Percentiles rank a stretch among this genome's conserved stretches.
Evolutionary conservation across 2,329 filamentous ascomycete species (phyloP).

Genomic region (Colletotrichum sp.): DNA sequence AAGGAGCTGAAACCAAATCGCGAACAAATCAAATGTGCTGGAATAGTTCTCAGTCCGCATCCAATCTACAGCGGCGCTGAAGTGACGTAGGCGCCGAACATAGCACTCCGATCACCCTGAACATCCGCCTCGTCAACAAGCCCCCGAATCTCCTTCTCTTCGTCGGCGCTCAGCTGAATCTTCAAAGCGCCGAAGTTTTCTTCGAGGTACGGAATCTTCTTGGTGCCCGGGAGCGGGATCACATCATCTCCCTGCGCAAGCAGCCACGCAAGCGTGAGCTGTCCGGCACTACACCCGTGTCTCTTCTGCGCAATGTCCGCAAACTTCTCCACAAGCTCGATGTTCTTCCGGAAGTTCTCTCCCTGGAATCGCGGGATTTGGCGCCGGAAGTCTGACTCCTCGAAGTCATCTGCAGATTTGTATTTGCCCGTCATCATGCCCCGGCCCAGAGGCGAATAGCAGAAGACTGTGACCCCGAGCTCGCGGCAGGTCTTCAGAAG

Average conservation of each 20-base stretch:
- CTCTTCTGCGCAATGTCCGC: slow-evolving; percentile 47
- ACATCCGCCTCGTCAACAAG: slow-evolving; percentile 30
- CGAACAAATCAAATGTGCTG: accelerated
- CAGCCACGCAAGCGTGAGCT: slow-evolving; percentile 69
- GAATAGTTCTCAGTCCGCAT: background rate
- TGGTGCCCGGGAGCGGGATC: slow-evolving; percentile 62
- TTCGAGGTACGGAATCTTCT: slow-evolving; percentile 49
- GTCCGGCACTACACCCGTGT: slow-evolving; percentile 59
- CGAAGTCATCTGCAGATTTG: slow-evolving; percentile 49
- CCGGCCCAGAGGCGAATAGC: slow-evolving; percentile 64
- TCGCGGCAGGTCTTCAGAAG: slow-evolving; percentile 61
- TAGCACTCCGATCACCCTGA: slow-evolving; percentile 23
- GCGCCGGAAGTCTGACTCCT: slow-evolving; percentile 51
- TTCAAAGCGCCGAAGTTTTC: slow-evolving; percentile 44
- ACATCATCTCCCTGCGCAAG: slow-evolving; percentile 64
- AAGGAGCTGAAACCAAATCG: background rate
- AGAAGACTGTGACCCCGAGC: slow-evolving; percentile 61
- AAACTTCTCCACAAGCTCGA: slow-evolving; percentile 57
- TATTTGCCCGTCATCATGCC: slow-evolving; percentile 60
- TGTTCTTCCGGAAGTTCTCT: slow-evolving; percentile 61
- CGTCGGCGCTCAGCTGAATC: slow-evolving; percentile 36
- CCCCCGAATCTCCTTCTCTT: slow-evolving; percentile 36
- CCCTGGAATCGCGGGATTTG: slow-evolving; percentile 51
- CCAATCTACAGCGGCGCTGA: background rate
- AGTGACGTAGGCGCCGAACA: background rate